Evolutionary conservation across 306 rosid species (phyloP).

Genomic region (Vigna reflexopilosa): DNA sequence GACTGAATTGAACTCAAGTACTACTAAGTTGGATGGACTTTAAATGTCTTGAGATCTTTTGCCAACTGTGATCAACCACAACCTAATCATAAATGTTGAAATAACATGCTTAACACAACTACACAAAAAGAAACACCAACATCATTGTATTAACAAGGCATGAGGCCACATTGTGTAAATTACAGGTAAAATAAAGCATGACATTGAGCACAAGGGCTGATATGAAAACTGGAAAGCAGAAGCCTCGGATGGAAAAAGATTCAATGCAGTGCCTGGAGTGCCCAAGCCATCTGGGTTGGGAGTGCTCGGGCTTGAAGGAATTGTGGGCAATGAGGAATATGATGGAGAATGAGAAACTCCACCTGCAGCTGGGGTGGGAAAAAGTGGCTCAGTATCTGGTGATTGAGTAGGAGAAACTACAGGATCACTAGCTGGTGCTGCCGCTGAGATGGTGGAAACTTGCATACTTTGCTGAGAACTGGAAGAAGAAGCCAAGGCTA

Average conservation of each 20-base stretch:
- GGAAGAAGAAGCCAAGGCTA: conserved; percentile 29
- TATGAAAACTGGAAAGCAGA: not conserved
- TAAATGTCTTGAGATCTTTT: too few relatives aligned
- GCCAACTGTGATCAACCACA: not conserved
- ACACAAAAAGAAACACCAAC: not conserved
- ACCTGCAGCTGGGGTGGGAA: not conserved
- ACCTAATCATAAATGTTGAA: conserved; percentile 4
- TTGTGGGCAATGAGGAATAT: conserved; percentile 16
- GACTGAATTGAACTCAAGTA: too few relatives aligned
- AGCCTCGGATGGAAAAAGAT: not conserved
- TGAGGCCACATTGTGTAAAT: not conserved
- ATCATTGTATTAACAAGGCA: not conserved
- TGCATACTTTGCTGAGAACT: not conserved
- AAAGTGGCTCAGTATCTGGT: conserved; percentile 1
- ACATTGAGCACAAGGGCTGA: not conserved
- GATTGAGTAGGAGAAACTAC: conserved; percentile 3
- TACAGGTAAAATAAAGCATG: not conserved
- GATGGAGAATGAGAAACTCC: conserved; percentile 11
- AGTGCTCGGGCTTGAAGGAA: conserved; percentile 5
- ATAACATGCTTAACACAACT: not conserved
- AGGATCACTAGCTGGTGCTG: not conserved
- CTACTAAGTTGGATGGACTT: too few relatives aligned
- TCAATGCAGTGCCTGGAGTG: not conserved
- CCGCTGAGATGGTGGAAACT: not conserved
- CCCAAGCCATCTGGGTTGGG: not conserved